Conservation (phyloP, 495 filamentous ascomycete genomes). For the Stereocaulon alpinum region DNA sequence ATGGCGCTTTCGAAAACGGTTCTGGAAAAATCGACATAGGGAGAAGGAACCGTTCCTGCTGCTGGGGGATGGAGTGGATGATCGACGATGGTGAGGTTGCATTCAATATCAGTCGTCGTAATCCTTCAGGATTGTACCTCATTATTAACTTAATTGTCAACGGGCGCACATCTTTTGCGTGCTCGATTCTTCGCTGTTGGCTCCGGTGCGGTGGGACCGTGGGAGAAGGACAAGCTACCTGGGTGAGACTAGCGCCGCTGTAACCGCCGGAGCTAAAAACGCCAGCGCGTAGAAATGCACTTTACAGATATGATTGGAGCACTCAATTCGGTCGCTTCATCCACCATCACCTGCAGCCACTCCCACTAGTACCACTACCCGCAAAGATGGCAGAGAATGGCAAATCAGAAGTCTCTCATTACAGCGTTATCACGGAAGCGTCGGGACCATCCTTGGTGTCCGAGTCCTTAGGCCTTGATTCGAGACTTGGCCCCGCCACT, state of each 20-base stretch:
- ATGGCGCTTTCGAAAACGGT: not conserved
- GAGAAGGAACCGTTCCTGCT: not conserved
- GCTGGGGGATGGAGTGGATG: not conserved
- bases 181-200: not conserved
- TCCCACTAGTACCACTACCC: not conserved
- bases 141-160: not conserved
- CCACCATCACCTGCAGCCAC: slow-evolving; percentile 4
- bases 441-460: not conserved
- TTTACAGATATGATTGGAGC: slow-evolving; percentile 4
- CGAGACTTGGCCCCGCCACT: not conserved
- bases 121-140: not conserved
- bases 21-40: not conserved
- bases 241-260: slow-evolving; percentile 10
- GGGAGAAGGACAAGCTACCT: not conserved
- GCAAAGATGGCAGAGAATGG: not conserved
- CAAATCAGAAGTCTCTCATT: slow-evolving; percentile 6
- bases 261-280: slow-evolving; percentile 18
- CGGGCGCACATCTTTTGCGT: not conserved
- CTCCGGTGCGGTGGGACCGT: no score
- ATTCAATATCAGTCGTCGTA: not conserved
- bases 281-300: slow-evolving; percentile 10
- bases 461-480: slow-evolving; percentile 7
- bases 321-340: slow-evolving; percentile 13
- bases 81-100: not conserved
- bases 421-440: slow-evolving; percentile 4